Percentiles rank a stretch among this genome's conserved stretches.
phyloP scores from a whole-genome alignment of 306 rosid genomes.

The Phaseolus lunatus region DNA sequence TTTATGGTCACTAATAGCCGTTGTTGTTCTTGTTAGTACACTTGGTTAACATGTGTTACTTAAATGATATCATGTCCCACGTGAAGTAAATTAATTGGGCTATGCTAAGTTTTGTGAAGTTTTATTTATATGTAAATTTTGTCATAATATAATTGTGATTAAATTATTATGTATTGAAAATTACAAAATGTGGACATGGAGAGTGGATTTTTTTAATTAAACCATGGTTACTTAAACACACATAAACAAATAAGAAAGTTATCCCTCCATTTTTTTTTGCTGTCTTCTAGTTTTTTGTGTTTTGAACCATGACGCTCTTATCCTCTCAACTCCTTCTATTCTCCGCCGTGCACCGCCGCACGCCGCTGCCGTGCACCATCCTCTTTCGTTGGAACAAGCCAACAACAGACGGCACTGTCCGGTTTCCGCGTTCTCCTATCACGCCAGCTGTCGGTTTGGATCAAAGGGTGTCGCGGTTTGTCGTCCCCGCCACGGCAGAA shows the following conservation, averaged over 20 bases:
- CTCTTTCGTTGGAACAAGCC: constrained; percentile 4
- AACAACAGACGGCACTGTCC: constrained; percentile 9
- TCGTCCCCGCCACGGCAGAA: constrained; percentile 39
- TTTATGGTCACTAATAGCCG: too few species aligned
- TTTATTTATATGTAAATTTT: too few species aligned
- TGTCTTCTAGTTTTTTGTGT: neutral
- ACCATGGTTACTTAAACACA: neutral
- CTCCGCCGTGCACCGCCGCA: constrained; percentile 48
- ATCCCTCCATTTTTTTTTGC: neutral
- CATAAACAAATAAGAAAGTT: neutral
- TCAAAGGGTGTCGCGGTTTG: constrained; percentile 18
- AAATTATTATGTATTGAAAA: too few species aligned
- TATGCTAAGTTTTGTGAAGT: too few species aligned
- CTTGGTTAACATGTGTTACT: too few species aligned
- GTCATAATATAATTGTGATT: too few species aligned
- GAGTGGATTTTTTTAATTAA: neutral
- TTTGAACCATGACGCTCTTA: constrained; percentile 41
- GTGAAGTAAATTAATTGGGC: too few species aligned
- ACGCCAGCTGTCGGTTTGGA: neutral
- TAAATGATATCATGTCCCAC: too few species aligned
- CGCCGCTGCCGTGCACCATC: constrained; percentile 5
- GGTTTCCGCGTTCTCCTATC: constrained; percentile 18
- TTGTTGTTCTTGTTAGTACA: too few species aligned
- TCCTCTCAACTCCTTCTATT: constrained; percentile 42
- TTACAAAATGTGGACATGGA: too few species aligned